phyloP scores from a whole-genome alignment of 345 rosid species.

The Camelina neglecta region DNA sequence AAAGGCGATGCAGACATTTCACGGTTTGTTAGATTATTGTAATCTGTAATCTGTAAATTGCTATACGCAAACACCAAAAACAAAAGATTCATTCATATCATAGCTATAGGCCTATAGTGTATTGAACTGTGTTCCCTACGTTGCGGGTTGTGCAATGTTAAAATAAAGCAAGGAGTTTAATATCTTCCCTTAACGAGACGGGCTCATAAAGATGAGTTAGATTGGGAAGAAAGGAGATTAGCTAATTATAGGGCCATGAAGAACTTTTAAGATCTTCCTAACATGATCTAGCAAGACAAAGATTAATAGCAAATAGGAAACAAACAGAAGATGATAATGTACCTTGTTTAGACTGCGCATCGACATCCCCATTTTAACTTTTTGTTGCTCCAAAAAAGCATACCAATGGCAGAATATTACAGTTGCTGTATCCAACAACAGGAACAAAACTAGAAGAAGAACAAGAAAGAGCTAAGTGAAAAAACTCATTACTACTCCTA shows the following conservation, averaged over 20 bases:
- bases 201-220: not conserved
- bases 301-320: not conserved
- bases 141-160: not conserved
- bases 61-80: not conserved
- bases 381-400: constrained; percentile 19
- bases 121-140: not conserved
- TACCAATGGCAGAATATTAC: constrained; percentile 15
- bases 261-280: not conserved
- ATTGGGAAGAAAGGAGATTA: constrained; percentile 8
- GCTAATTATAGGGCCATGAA: constrained; percentile 12
- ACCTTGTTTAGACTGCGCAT: constrained; percentile 34
- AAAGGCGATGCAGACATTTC: not conserved
- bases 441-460: constrained; percentile 17
- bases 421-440: constrained; percentile 11
- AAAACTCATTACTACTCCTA: constrained; percentile 9
- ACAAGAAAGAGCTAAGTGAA: not conserved
- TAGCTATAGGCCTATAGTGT: not conserved
- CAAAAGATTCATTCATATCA: not conserved
- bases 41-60: not conserved
- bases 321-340: constrained; percentile 4
- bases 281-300: constrained; percentile 5
- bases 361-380: not conserved
- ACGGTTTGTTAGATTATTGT: not conserved
- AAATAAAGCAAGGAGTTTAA: not conserved
- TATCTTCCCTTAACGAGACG: not conserved